These are phyloP conservation scores for Tieghemostelium lacteum DNA, from an alignment of 78 protist genomes.

Conservation along the genomic window DNA sequence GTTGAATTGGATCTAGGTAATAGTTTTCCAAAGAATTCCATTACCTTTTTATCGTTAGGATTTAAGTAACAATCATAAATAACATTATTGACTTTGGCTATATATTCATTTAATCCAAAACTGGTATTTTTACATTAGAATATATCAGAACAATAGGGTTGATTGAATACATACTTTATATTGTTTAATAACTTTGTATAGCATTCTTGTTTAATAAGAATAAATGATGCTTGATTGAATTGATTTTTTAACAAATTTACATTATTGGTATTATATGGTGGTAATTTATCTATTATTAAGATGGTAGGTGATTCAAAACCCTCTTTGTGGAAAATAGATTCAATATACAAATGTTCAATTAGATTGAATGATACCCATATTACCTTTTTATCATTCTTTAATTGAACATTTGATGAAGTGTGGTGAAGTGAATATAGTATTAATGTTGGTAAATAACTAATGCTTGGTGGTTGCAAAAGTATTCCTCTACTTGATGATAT, in stretches of 20 bases:
- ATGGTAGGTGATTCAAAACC: not conserved
- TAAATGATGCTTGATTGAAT: no score
- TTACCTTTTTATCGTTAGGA: no score
- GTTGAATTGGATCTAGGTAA: not conserved
- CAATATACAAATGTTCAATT: not conserved
- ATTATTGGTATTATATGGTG: not conserved
- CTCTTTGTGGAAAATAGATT: not conserved
- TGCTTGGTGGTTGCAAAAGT: no score
- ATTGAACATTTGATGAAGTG: no score
- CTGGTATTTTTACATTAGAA: no score
- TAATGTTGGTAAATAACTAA: not conserved
- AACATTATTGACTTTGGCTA: not conserved
- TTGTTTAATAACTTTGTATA: not conserved
- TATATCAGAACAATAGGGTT: no score
- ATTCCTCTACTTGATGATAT: no score
- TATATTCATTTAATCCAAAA: no score
- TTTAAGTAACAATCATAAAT: not conserved
- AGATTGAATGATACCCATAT: not conserved
- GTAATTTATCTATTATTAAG: not conserved
- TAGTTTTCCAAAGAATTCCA: no score
- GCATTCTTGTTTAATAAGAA: not conserved
- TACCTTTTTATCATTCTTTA: not conserved
- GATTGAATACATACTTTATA: no score
- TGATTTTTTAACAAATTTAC: no score
- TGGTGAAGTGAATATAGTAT: no score